Evolutionary conservation across 441 rosid genomes (phyloP), one percentile per base, ranked within the genome.

Genomic region (Caryocar brasiliense): DNA sequence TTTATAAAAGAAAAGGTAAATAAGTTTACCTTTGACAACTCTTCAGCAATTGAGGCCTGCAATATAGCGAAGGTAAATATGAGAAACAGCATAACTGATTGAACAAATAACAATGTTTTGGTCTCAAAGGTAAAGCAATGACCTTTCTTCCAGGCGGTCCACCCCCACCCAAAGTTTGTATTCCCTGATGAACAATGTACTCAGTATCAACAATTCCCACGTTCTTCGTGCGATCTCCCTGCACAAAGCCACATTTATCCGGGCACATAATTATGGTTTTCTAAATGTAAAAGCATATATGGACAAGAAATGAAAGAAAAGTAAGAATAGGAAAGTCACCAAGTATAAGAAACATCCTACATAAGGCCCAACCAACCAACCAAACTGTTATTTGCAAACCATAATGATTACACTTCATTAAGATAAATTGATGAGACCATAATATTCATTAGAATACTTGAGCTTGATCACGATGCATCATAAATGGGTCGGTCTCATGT

Each of bases 141-240:
- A 82, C 95, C 88, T 82, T 75, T 58, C 58, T 80, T 4, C 40
- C 58, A 18, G 77, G 42, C 23, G 53, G 65, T 38, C 48, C 75
- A 48, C 70, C 56, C 19, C 87, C 83, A 4, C 88, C 99, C 53
- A 88, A 65, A 37, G 90, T 81, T 59, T 77, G 95, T 70, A 85
- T 85, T 18, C 95, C 95, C 66, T 74, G 66, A 68, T 92, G 99
- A 65, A 88, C 67, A 23, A 92, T 62, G 49, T 76, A 92, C 73
- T 92, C 95, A 0, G 82, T 77, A 54, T 92, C 99, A 29, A 92
- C 68, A 9, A 92, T 64, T 15, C 99, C 99, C n/a, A 92, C 86
- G 21, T 86, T 92, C 74, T 65, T 79, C 3, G 92, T 74, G 7
- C 92, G 78, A 48, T 92, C 95, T 42, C 97, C 99, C 90, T 92